Conservation (phyloP, 345 rosid species). For the Salix suchowensis region DNA sequence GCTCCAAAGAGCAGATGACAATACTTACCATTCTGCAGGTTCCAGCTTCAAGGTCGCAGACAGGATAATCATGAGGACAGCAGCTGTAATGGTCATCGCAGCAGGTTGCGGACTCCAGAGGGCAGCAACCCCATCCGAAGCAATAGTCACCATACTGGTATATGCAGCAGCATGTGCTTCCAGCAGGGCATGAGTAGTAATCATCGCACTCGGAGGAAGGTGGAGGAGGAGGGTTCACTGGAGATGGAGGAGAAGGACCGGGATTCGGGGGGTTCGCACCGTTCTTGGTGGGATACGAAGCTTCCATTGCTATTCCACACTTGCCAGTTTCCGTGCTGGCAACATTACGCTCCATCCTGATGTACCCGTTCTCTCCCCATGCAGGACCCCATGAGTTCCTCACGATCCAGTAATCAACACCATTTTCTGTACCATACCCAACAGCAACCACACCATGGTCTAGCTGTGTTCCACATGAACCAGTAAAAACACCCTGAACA, state of each 20-base stretch:
- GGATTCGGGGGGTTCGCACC: constrained; percentile 28
- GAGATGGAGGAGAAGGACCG: constrained; percentile 28
- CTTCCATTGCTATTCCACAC: constrained; percentile 22
- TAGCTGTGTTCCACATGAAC: constrained; percentile 17
- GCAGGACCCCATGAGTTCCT: constrained; percentile 29
- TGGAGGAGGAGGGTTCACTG: constrained; percentile 27
- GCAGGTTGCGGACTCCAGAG: constrained; percentile 33
- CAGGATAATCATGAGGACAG: constrained; percentile 28
- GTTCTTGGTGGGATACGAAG: constrained; percentile 26
- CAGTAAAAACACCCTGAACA: constrained; percentile 22
- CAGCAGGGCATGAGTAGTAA: constrained; percentile 22
- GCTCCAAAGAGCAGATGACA: no score
- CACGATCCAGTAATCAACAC: constrained; percentile 19
- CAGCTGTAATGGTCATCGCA: constrained; percentile 28
- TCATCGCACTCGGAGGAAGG: constrained; percentile 16
- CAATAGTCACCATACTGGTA: constrained; percentile 12
- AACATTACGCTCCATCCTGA: constrained; percentile 27
- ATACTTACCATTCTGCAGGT: constrained; percentile 19
- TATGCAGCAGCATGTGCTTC: constrained; percentile 32
- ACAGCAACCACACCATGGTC: constrained; percentile 28
- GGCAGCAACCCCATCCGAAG: constrained; percentile 35
- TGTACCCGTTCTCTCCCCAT: constrained; percentile 25
- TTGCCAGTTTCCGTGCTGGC: constrained; percentile 17
- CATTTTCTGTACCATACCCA: constrained; percentile 25
- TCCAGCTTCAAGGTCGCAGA: constrained; percentile 24